A percentile compares a stretch with the other conserved stretches of the same genome.
Evolutionary conservation across 176 grass and related monocot genomes (phyloP).

Genomic region (Tillandsia leiboldiana): DNA sequence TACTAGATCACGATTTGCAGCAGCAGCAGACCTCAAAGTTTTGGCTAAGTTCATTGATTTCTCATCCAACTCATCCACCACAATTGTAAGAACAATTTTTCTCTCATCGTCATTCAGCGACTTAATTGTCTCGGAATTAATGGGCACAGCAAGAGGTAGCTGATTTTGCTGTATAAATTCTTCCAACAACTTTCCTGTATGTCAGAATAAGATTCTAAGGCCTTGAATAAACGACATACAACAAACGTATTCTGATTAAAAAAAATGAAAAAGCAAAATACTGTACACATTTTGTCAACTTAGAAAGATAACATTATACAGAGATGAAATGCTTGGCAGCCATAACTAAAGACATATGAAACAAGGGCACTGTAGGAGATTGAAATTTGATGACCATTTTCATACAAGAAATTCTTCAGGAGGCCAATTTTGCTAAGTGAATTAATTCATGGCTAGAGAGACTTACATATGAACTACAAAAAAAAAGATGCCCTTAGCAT

Average conservation of each 20-base stretch:
- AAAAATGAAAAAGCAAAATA: background rate
- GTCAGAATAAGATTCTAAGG: slow-evolving; percentile 1
- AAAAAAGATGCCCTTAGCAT: background rate
- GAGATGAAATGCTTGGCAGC: background rate
- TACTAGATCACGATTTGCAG: slow-evolving; percentile 75
- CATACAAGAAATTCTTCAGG: background rate
- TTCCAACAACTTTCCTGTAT: slow-evolving; percentile 62
- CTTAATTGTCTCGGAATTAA: slow-evolving; percentile 56
- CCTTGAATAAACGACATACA: slow-evolving; percentile 7
- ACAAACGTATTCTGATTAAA: background rate
- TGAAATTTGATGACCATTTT: background rate
- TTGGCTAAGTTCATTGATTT: slow-evolving; percentile 47
- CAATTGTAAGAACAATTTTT: slow-evolving; percentile 67
- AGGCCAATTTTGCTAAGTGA: background rate
- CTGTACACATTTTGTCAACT: background rate
- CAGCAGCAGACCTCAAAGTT: slow-evolving; percentile 66
- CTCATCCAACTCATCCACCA: slow-evolving; percentile 60
- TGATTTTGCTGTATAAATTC: slow-evolving; percentile 81
- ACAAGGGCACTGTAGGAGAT: background rate
- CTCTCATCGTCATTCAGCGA: slow-evolving; percentile 64
- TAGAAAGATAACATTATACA: too few species aligned
- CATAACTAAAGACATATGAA: background rate
- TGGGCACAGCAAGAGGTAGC: slow-evolving; percentile 64
- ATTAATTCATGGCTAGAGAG: too few species aligned
- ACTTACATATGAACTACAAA: background rate